A percentile compares a stretch with the other conserved stretches of the same genome.
phyloP scores from a whole-genome alignment of 768 basidiomycete species.

The Hortiboletus campestris region DNA sequence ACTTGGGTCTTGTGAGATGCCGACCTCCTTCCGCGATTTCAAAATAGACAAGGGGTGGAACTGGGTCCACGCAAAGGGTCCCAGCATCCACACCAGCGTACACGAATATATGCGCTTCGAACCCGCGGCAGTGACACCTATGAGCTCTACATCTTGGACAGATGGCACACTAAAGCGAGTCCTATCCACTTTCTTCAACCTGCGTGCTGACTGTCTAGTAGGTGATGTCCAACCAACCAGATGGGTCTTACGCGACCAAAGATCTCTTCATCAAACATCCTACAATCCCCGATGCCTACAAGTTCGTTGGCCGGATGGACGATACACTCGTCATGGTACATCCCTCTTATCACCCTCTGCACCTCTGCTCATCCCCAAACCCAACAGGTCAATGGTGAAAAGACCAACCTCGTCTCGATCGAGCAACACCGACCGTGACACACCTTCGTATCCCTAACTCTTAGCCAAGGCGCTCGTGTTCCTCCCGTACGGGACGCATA shows the following conservation, averaged over 20 bases:
- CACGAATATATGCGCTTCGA: slow-evolving; percentile 43
- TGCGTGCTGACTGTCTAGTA: neutral
- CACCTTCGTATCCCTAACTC: slow-evolving; percentile 53
- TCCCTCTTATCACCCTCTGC: neutral
- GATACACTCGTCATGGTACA: slow-evolving; percentile 47
- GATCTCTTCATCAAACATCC: slow-evolving; percentile 53
- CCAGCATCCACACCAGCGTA: slow-evolving; percentile 14
- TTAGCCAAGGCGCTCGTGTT: slow-evolving; percentile 50
- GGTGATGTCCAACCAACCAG: slow-evolving; percentile 42
- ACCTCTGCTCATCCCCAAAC: slow-evolving; percentile 14
- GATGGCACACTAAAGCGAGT: slow-evolving; percentile 48
- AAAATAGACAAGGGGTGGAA: slow-evolving; percentile 54
- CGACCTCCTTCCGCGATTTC: slow-evolving; percentile 47
- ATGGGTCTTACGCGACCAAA: slow-evolving; percentile 54
- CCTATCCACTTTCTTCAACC: slow-evolving; percentile 2
- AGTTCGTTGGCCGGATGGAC: slow-evolving; percentile 53
- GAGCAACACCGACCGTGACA: slow-evolving; percentile 49
- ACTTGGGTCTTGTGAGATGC: neutral
- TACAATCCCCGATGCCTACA: slow-evolving; percentile 39
- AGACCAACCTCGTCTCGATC: slow-evolving; percentile 56
- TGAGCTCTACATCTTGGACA: slow-evolving; percentile 50
- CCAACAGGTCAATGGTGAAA: slow-evolving; percentile 48
- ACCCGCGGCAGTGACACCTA: slow-evolving; percentile 40
- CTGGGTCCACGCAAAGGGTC: slow-evolving; percentile 42
- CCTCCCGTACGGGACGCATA: slow-evolving; percentile 44